Percentiles rank a stretch among this genome's conserved stretches.
Evolutionary conservation across 106 monocot genomes (phyloP).

Genomic region (Dendrobium chrysotoxum): DNA sequence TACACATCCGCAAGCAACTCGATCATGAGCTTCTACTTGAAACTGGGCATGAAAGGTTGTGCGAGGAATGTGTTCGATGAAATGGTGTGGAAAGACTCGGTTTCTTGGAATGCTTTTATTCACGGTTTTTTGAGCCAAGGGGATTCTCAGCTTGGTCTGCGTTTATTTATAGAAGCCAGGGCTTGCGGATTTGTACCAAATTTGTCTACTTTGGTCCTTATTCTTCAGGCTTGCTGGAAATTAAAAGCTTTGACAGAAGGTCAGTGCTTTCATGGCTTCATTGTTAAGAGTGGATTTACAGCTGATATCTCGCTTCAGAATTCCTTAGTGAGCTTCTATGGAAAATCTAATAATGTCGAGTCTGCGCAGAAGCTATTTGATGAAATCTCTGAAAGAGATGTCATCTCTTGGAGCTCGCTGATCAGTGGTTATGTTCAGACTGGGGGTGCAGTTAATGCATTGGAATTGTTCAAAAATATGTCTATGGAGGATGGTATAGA

Average conservation of each 20-base stretch:
- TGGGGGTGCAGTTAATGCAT: conserved; percentile 9
- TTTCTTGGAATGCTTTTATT: conserved; percentile 73
- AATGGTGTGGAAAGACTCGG: conserved; percentile 47
- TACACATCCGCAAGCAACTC: conserved; percentile 48
- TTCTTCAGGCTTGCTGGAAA: conserved; percentile 65
- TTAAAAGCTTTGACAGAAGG: conserved; percentile 30
- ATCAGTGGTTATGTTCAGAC: conserved; percentile 40
- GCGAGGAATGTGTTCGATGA: conserved; percentile 31
- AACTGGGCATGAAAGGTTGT: conserved; percentile 36
- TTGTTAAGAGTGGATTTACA: conserved; percentile 35
- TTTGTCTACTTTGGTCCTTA: conserved; percentile 55
- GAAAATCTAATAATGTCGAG: conserved; percentile 21
- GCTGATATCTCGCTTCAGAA: conserved; percentile 35
- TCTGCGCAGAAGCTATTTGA: conserved; percentile 59
- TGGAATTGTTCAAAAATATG: conserved; percentile 47
- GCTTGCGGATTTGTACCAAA: conserved; percentile 41
- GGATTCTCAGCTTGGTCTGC: conserved; percentile 26
- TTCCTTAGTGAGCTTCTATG: conserved; percentile 51
- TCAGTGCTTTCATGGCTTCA: conserved; percentile 34
- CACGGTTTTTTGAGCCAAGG: conserved; percentile 45
- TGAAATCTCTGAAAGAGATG: conserved; percentile 59
- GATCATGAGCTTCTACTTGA: conserved; percentile 63
- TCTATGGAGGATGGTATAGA: background rate
- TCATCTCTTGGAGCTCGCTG: conserved; percentile 65
- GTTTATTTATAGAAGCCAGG: conserved; percentile 33